Evolutionary conservation across 2,329 filamentous ascomycete genomes (phyloP), one percentile per base, ranked within the genome.

Genomic region (Aspergillus japonicus): DNA sequence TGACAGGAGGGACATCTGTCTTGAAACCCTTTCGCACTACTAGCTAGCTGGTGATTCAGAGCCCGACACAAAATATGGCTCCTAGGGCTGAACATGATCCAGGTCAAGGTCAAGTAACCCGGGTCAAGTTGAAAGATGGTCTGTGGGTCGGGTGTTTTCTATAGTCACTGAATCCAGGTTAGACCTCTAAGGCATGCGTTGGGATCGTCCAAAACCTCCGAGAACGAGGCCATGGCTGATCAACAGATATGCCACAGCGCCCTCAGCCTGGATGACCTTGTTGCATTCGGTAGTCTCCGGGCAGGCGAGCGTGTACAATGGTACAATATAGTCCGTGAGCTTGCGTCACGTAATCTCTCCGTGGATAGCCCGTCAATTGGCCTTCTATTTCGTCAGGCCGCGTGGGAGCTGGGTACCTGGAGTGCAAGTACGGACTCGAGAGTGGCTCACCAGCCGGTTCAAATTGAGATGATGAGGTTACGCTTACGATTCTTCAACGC

Each of bases 211-310:
- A 19, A 2, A 2, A 66, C 70, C 48, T 53, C 60, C 7, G 55
- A 82, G 0, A 89, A 89, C 56, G 58, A 77, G 1, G 78, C 83
- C 0, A 75, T 88, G 7, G 77, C 84, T 0, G 69, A 66, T 1
- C 81, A 84, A 58, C 47, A 42, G 6, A 53, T 53, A 4, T 58
- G 47, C 11, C 42, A 57, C 33, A 39, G 54, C 16, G 29, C 31
- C 35, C 71, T 88, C 54, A 76, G 78, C 0, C 59, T 85, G 0
- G 78, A 82, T 0, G 84, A 88, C 57, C 86, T 80, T 67, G 80
- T 83, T 54, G 75, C 79, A 0, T 78, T 86, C 19, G 73, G 77
- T 0, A 68, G 78, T 0, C 60, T 87, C 4, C 58, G 62, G 11
- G 57, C 59, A 8, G 60, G 64, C 12, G 47, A 58, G 14, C 65